Evolutionary conservation across 2,329 filamentous ascomycete genomes (phyloP).

Genomic region (Trichoderma guizhouense): DNA sequence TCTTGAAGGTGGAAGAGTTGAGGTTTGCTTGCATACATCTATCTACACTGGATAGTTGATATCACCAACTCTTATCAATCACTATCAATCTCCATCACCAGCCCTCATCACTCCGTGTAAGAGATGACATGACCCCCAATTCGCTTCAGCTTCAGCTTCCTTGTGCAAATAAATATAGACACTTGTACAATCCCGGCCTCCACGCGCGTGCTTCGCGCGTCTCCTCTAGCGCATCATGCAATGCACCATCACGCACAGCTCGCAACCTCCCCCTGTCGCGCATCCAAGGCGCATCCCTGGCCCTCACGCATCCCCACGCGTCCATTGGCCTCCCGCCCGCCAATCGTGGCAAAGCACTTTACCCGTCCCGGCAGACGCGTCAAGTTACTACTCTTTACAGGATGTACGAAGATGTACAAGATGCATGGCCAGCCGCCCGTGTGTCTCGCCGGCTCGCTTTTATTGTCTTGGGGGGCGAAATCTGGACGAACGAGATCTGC

Average conservation of each 20-base stretch:
- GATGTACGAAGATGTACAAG: background rate
- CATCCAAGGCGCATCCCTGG: conserved; percentile 6
- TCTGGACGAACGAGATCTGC: background rate
- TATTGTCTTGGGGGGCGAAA: background rate
- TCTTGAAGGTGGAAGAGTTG: background rate
- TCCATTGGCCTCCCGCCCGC: background rate
- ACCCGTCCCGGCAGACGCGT: background rate
- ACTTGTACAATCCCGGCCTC: background rate
- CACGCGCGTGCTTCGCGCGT: background rate
- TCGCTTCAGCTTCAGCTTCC: background rate
- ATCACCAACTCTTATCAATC: no score
- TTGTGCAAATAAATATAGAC: background rate
- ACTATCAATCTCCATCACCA: background rate
- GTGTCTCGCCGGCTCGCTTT: background rate
- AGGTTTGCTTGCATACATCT: background rate
- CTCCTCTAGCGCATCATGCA: background rate
- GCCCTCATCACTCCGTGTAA: background rate
- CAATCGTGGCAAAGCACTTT: conserved; percentile 1
- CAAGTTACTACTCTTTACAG: background rate
- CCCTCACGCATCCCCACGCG: conserved; percentile 14
- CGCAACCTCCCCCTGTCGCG: background rate
- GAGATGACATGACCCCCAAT: background rate
- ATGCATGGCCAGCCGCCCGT: background rate
- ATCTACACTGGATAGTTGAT: no score
- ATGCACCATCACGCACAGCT: background rate